phyloP scores from a whole-genome alignment of 176 grass and related monocot species.

The barley (Hordeum vulgare) region MorexV3_pseudomolecules_assembly NC_058521.1:280500-280999 shows the following conservation, averaged over 20 bases:
- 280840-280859: constrained; percentile 7
- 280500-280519: constrained; percentile 89
- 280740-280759: constrained; percentile 30
- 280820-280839: constrained; percentile 49
- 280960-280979: not conserved
- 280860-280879: not conserved
- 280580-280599: constrained; percentile 69
- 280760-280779: constrained; percentile 94
- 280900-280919: not conserved
- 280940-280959: not conserved
- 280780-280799: constrained; percentile 90
- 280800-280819: constrained; percentile 92
- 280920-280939: not conserved
- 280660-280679: constrained; percentile 73
- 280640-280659: constrained; percentile 85
- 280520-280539: constrained; percentile 81
- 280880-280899: not conserved
- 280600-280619: constrained; percentile 35
- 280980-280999: not conserved
- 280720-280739: too few relatives aligned
- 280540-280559: constrained; percentile 39
- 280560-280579: constrained; percentile 43
- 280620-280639: constrained; percentile 78
- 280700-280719: constrained; percentile 8
- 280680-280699: not conserved